Percentiles rank a stretch among this genome's conserved stretches.
Conservation (phyloP, 345 rosid genomes). For the Excoecaria agallocha region DNA sequence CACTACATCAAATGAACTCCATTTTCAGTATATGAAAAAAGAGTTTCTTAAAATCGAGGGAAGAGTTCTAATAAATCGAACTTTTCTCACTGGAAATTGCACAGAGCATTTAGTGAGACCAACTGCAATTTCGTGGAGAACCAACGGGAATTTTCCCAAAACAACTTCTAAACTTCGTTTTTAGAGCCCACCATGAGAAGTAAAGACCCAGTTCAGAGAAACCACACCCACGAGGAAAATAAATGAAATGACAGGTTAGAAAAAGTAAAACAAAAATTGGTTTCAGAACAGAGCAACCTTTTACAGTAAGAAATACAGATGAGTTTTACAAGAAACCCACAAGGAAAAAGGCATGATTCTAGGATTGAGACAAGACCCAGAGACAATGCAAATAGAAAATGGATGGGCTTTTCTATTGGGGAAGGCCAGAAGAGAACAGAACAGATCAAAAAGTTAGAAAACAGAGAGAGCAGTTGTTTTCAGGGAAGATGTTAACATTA, state of each 20-base stretch:
- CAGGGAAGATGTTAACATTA: neutral
- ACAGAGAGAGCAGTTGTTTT: slow-evolving; percentile 3
- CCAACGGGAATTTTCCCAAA: neutral
- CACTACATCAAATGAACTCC: slow-evolving; percentile 29
- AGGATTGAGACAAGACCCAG: slow-evolving; percentile 11
- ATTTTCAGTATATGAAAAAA: slow-evolving; percentile 3
- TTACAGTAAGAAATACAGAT: neutral
- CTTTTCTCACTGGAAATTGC: neutral
- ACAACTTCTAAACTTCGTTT: neutral
- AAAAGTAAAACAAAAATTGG: neutral
- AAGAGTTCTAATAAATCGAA: neutral
- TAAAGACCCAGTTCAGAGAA: neutral
- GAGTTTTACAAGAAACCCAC: neutral
- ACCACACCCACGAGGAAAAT: neutral
- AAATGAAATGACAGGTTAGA: neutral
- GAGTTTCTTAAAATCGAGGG: neutral
- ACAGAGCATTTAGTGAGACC: neutral
- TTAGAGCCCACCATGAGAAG: neutral
- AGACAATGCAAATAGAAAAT: neutral
- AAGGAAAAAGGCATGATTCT: neutral
- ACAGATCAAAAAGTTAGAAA: neutral
- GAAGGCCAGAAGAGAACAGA: neutral
- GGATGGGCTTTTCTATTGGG: neutral
- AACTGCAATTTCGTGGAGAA: neutral
- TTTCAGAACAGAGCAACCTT: slow-evolving; percentile 3